These are phyloP conservation scores for Russula earlei DNA, from an alignment of 768 basidiomycete genomes.

Conservation along the genomic window DNA sequence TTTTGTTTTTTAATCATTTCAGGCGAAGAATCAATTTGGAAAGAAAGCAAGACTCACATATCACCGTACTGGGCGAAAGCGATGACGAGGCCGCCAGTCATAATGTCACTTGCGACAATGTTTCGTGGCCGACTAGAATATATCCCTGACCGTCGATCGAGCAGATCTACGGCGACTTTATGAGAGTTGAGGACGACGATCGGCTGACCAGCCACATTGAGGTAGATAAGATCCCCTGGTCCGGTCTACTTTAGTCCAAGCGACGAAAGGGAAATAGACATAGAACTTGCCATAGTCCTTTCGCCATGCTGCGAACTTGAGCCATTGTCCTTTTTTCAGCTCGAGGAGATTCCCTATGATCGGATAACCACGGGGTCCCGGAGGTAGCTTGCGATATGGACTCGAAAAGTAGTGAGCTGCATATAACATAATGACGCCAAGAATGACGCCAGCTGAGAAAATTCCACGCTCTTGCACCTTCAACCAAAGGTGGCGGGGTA, in stretches of 20 bases:
- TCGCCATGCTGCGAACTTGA: conserved; percentile 2
- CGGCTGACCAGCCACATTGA: background rate
- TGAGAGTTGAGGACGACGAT: background rate
- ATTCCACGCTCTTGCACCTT: background rate
- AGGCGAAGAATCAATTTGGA: background rate
- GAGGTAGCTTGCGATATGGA: conserved; percentile 2
- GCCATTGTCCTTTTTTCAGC: background rate
- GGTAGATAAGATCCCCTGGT: background rate
- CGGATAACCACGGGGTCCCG: conserved; percentile 4
- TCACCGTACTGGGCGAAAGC: background rate
- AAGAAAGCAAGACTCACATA: background rate
- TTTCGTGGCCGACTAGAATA: background rate
- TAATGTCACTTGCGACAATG: background rate
- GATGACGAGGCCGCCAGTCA: background rate
- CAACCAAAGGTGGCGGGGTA: background rate
- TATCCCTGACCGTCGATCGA: background rate
- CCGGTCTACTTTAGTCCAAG: too few species aligned
- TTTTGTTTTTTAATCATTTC: too few species aligned
- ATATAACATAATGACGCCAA: background rate
- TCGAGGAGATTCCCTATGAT: conserved; percentile 1
- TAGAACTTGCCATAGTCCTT: conserved; percentile 2
- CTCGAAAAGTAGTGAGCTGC: background rate
- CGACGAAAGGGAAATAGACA: background rate
- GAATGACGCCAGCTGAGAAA: background rate
- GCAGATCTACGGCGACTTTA: background rate